phyloP scores from a whole-genome alignment of 1,284 basidiomycete genomes.

The Ustilago loliicola region DNA sequence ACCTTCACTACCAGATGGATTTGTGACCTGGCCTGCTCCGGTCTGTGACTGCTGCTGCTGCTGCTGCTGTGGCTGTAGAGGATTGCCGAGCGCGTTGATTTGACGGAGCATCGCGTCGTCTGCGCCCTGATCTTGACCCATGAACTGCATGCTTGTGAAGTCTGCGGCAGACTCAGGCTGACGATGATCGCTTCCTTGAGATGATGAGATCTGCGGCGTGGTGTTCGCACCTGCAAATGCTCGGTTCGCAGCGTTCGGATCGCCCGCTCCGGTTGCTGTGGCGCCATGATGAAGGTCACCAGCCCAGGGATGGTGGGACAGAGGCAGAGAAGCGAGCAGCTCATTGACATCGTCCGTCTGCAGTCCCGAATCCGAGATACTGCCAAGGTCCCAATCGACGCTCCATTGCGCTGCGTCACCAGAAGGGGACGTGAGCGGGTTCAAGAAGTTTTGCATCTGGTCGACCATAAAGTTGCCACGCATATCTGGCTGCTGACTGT shows the following conservation, averaged over 20 bases:
- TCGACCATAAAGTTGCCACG: slow-evolving; percentile 18
- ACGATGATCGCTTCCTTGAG: neutral
- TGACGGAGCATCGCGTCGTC: slow-evolving; percentile 29
- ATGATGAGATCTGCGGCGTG: slow-evolving; percentile 8
- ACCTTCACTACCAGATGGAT: slow-evolving; percentile 11
- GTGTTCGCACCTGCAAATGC: slow-evolving; percentile 2
- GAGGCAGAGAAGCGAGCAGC: slow-evolving; percentile 44
- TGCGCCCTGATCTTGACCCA: slow-evolving; percentile 5
- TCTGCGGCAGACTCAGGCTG: neutral
- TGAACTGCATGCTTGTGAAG: slow-evolving; percentile 5
- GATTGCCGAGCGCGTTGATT: slow-evolving; percentile 10
- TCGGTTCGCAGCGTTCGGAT: neutral
- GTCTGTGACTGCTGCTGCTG: slow-evolving; percentile 8
- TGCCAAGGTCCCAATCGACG: slow-evolving; percentile 48
- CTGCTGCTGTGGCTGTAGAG: slow-evolving; percentile 16
- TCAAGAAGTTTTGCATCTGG: slow-evolving; percentile 30
- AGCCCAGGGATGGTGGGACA: slow-evolving; percentile 57
- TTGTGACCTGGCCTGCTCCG: neutral
- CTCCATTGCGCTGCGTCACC: slow-evolving; percentile 30
- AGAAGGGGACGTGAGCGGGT: slow-evolving; percentile 29
- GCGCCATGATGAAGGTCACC: slow-evolving; percentile 48
- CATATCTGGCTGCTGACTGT: slow-evolving; percentile 16
- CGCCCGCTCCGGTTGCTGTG: slow-evolving; percentile 12
- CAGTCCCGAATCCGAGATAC: slow-evolving; percentile 33
- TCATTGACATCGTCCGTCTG: slow-evolving; percentile 27